These are phyloP conservation scores for Protomyces arabidopsidicola DNA, from an alignment of 1,139 yeast species.

Conservation along the genomic window DNA sequence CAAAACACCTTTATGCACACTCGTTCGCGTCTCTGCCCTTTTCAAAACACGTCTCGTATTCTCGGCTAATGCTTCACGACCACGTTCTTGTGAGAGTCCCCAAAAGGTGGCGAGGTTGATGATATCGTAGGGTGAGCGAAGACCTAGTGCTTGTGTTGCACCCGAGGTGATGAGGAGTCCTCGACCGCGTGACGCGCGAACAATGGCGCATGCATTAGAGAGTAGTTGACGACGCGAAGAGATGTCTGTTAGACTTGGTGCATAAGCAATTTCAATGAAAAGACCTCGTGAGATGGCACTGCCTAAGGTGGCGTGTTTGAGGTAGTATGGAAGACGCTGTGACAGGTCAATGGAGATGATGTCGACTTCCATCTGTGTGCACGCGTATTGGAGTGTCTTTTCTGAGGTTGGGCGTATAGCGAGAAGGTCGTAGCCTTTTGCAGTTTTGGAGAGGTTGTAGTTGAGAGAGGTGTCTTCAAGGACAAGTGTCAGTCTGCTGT, in stretches of 20 bases:
- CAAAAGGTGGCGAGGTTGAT: constrained; percentile 60
- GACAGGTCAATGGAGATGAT: constrained; percentile 67
- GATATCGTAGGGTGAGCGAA: constrained; percentile 65
- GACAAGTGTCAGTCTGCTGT: constrained; percentile 5
- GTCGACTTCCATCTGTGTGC: constrained; percentile 71
- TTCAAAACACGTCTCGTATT: constrained; percentile 61
- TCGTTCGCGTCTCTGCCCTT: constrained; percentile 65
- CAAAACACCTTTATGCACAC: constrained; percentile 48
- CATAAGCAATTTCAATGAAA: constrained; percentile 72
- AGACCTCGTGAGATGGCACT: constrained; percentile 80
- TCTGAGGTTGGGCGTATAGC: constrained; percentile 80
- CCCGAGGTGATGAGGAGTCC: constrained; percentile 81
- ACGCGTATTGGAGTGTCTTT: constrained; percentile 68
- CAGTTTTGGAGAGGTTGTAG: constrained; percentile 15
- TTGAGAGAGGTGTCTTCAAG: constrained; percentile 16
- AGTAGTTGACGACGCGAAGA: constrained; percentile 56
- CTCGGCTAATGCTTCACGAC: constrained; percentile 56
- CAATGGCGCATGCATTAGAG: constrained; percentile 64
- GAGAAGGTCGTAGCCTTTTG: constrained; percentile 59
- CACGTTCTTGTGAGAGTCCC: constrained; percentile 63
- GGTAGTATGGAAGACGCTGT: constrained; percentile 63
- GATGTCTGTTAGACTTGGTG: constrained; percentile 49
- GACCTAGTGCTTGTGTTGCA: constrained; percentile 53
- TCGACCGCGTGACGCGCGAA: constrained; percentile 76
- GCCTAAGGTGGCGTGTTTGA: constrained; percentile 79